A percentile compares a stretch with the other conserved stretches of the same genome.
Evolutionary conservation across 1,284 basidiomycete genomes (phyloP).

Genomic region (Clitocybe nebularis): DNA sequence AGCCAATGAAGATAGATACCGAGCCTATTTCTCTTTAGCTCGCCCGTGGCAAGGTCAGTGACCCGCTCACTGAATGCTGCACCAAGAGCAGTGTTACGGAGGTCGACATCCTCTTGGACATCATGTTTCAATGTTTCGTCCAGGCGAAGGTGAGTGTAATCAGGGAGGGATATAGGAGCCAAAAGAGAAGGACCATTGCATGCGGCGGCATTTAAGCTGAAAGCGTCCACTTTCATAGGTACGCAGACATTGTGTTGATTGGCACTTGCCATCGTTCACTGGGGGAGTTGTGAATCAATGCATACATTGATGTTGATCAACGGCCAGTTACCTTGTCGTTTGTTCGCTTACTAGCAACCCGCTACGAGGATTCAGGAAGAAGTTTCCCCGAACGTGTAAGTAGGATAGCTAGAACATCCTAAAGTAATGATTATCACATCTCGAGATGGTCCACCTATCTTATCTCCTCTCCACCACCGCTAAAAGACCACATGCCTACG

Average conservation of each 20-base stretch:
- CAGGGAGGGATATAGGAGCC: neutral
- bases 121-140: neutral
- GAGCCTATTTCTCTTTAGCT: neutral
- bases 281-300: no score
- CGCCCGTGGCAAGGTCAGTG: neutral
- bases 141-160: neutral
- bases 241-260: neutral
- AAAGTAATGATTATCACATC: no score
- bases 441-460: no score
- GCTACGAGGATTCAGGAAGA: no score
- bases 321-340: no score
- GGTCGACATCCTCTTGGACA: neutral
- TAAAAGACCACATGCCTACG: no score
- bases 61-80: neutral
- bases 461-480: no score
- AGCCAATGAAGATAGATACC: constrained; percentile 7
- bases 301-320: no score
- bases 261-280: no score
- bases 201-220: neutral
- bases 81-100: constrained; percentile 1
- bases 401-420: no score
- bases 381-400: no score
- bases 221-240: neutral
- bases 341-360: no score
- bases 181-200: neutral